Base-by-base conservation (phyloP, 2,329 filamentous ascomycete species). In the Xylaria sp. region DNA sequence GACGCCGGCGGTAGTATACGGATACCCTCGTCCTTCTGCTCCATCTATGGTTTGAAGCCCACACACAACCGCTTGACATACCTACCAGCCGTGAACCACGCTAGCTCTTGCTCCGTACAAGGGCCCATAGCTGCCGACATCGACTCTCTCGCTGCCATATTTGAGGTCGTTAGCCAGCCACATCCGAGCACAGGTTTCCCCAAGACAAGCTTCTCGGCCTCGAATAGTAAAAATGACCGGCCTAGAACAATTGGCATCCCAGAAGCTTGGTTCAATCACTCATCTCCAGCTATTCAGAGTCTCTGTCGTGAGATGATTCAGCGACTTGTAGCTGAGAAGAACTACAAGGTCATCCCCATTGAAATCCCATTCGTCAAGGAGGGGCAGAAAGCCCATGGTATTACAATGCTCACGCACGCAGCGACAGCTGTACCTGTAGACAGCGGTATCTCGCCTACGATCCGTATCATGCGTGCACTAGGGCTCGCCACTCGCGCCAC, bases 1-100 rank as follows among this genome's bases (percentile, higher is more conserved):
- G 92, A 94, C 75, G 91, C 90, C 17, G 92, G 92, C 38, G 92
- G 92, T 65, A 92, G 88, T 59, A 90, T 94, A 71, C 88, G 92
- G 1, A 89, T 94, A 40, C 93, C 92, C 0, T 83, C 90, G 0
- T 87, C 87, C 7, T 93, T 62, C 59, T 94, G 92, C 76, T 91
- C 90, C 11, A 82, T 93, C 6, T 94, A 89, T 76, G 92, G 92
- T 0, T 83, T 95, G 46, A 94, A 94, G 76, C 85, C 92, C 0
- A 89, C 87, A 0, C 90, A 93, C 75, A 85, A 86, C 31, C 88
- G 92, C 26, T 81, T 94, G 1, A 92, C 91, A 70, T 83, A 81
- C 58, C 82, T 83, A 3, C 91, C 91, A 0, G 86, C 88, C 1
- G 80, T 83, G 15, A 87, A 87, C 66, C 83, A 89, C 60, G 87